These are phyloP conservation scores for Salix dunnii DNA, from an alignment of 345 rosid species.

Conservation along the genomic window DNA sequence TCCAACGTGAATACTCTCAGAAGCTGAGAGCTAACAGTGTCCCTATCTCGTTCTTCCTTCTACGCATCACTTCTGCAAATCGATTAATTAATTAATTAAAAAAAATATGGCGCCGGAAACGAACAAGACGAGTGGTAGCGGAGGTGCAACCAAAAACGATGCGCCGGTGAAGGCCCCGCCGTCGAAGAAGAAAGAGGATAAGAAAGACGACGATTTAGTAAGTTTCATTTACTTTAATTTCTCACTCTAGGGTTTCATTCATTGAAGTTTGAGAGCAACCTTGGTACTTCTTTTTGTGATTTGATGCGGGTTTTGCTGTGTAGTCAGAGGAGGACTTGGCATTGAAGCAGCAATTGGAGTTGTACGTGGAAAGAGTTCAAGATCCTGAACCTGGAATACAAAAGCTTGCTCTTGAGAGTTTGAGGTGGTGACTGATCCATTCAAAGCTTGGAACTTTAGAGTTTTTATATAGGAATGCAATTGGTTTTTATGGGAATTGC, in stretches of 20 bases:
- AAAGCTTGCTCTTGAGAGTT: slow-evolving; percentile 87
- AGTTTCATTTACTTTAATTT: slow-evolving; percentile 10
- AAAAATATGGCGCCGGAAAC: slow-evolving; percentile 51
- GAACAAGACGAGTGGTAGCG: slow-evolving; percentile 40
- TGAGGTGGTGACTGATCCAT: slow-evolving; percentile 55
- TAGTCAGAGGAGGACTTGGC: slow-evolving; percentile 95
- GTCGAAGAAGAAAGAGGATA: slow-evolving; percentile 83
- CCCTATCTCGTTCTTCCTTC: neutral
- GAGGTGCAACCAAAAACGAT: slow-evolving; percentile 47
- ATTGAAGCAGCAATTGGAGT: slow-evolving; percentile 86
- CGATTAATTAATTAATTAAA: too few species aligned
- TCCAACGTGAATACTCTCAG: neutral
- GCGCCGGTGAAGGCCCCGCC: slow-evolving; percentile 56
- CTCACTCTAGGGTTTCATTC: neutral
- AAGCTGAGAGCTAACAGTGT: neutral
- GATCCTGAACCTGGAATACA: slow-evolving; percentile 83
- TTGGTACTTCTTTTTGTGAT: neutral
- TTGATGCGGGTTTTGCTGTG: slow-evolving; percentile 9
- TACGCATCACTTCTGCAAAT: neutral
- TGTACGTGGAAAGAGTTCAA: slow-evolving; percentile 92
- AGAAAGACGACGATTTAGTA: slow-evolving; percentile 90
- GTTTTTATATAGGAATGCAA: neutral
- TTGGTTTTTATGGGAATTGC: neutral
- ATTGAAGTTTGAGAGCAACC: neutral
- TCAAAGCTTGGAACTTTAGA: neutral